These are phyloP conservation scores for Leccinum griseonigrum DNA, from an alignment of 1,284 basidiomycete species.

Conservation along the genomic window DNA sequence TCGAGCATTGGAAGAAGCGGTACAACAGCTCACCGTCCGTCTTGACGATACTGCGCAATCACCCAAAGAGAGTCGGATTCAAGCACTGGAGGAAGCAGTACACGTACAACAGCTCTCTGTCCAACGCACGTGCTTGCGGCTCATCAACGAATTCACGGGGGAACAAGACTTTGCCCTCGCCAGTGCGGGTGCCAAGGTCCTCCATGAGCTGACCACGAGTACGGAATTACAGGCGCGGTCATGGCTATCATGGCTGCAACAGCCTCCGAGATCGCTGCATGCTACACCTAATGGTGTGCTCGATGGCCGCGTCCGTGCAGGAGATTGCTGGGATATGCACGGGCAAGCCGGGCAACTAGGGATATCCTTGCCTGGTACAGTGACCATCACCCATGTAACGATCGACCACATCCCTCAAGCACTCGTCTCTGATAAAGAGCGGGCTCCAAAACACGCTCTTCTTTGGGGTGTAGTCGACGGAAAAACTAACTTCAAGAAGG, in stretches of 20 bases:
- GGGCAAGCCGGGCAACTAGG: not conserved
- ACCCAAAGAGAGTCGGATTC: not conserved
- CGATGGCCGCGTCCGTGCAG: too few relatives aligned
- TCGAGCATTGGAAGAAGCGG: too few relatives aligned
- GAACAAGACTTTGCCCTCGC: not conserved
- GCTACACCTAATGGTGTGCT: not conserved
- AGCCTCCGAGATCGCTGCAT: not conserved
- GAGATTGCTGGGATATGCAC: not conserved
- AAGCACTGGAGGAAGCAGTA: too few relatives aligned
- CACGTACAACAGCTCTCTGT: too few relatives aligned
- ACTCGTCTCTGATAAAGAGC: not conserved
- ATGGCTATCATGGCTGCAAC: not conserved
- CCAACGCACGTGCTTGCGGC: not conserved
- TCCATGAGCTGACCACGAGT: not conserved
- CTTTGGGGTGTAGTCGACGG: not conserved
- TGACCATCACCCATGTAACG: not conserved
- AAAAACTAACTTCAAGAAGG: not conserved
- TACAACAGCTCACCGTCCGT: too few relatives aligned
- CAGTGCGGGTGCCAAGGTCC: not conserved
- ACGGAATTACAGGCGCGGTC: not conserved
- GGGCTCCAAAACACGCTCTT: not conserved
- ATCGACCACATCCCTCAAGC: not conserved
- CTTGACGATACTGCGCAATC: not conserved
- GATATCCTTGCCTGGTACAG: not conserved
- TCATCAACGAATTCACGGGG: not conserved